These are phyloP conservation scores for Neocucurbitaria cava DNA, from an alignment of 2,329 filamentous ascomycete genomes.

Conservation along the genomic window DNA sequence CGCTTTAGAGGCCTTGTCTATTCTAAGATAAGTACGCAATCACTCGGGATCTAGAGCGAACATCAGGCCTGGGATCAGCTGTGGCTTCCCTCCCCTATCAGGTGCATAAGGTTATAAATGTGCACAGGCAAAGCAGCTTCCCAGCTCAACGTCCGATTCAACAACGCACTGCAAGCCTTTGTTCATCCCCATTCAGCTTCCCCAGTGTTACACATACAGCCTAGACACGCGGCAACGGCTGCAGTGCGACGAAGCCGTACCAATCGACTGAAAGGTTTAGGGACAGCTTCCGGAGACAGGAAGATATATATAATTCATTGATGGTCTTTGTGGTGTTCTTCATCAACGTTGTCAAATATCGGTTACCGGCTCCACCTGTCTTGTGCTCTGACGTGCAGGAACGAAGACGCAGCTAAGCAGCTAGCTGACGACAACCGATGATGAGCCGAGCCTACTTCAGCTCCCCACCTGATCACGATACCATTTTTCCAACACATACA, in stretches of 20 bases:
- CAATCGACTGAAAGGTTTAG: neutral
- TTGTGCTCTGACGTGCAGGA: constrained; percentile 35
- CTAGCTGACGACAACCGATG: constrained; percentile 32
- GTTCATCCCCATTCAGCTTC: constrained; percentile 6
- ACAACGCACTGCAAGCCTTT: constrained; percentile 3
- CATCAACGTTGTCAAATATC: constrained; percentile 5
- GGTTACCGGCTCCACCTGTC: constrained; percentile 21
- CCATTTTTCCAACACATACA: constrained; percentile 37
- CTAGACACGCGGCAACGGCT: constrained; percentile 9
- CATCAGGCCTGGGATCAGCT: constrained; percentile 22
- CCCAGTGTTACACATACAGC: constrained; percentile 11
- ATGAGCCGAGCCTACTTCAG: constrained; percentile 41
- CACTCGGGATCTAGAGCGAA: constrained; percentile 16
- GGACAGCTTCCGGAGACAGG: neutral
- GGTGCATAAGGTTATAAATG: constrained; percentile 13
- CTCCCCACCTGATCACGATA: constrained; percentile 30
- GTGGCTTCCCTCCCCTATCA: constrained; percentile 11
- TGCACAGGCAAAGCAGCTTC: constrained; percentile 4
- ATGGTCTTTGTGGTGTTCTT: constrained; percentile 6
- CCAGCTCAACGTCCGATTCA: constrained; percentile 1
- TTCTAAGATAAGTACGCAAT: constrained; percentile 16
- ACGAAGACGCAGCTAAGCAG: constrained; percentile 38
- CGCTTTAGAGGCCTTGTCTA: constrained; percentile 17
- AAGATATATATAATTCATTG: constrained; percentile 1
- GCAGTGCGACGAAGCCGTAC: constrained; percentile 10